Percentiles rank a stretch among this genome's conserved stretches.
These are phyloP conservation scores for Dictyophora rubrovolvata DNA, from an alignment of 768 basidiomycete species.

Conservation along the genomic window DNA sequence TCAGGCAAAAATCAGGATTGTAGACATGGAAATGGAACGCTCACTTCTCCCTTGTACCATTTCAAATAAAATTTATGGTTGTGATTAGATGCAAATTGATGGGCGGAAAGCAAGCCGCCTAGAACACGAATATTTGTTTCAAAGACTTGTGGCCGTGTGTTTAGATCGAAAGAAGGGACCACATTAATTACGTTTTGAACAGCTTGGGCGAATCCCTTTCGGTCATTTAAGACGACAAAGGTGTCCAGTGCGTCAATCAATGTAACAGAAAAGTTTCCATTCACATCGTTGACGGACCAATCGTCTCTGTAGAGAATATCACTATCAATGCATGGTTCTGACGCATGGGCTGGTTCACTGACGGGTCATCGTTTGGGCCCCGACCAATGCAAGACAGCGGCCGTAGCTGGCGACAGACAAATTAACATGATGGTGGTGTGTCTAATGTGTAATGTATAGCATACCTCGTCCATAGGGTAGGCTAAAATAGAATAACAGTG, in stretches of 20 bases:
- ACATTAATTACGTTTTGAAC: constrained; percentile 70
- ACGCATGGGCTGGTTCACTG: constrained; percentile 22
- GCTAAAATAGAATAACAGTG: constrained; percentile 33
- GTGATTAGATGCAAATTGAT: constrained; percentile 63
- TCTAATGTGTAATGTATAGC: constrained; percentile 1
- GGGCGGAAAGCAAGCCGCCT: constrained; percentile 81
- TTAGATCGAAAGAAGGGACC: constrained; percentile 78
- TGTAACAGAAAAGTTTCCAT: constrained; percentile 85
- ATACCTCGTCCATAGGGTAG: constrained; percentile 80
- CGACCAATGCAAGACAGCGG: constrained; percentile 80
- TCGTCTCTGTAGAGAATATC: constrained; percentile 31
- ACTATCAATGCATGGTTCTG: constrained; percentile 6
- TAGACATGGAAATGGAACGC: not conserved
- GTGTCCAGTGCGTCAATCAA: constrained; percentile 80
- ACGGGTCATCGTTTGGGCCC: constrained; percentile 84
- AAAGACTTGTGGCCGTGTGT: constrained; percentile 96
- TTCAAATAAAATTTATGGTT: constrained; percentile 64
- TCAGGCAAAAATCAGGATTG: not conserved
- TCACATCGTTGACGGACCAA: constrained; percentile 80
- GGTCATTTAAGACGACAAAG: constrained; percentile 78
- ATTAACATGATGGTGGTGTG: constrained; percentile 4
- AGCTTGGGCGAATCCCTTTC: constrained; percentile 70
- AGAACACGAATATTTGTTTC: constrained; percentile 93
- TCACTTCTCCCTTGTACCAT: constrained; percentile 67
- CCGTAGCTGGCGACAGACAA: constrained; percentile 45